A percentile compares a stretch with the other conserved stretches of the same genome.
Conservation (phyloP, 1,139 yeast species). For the Blastobotrys raffinosifermentans region DNA sequence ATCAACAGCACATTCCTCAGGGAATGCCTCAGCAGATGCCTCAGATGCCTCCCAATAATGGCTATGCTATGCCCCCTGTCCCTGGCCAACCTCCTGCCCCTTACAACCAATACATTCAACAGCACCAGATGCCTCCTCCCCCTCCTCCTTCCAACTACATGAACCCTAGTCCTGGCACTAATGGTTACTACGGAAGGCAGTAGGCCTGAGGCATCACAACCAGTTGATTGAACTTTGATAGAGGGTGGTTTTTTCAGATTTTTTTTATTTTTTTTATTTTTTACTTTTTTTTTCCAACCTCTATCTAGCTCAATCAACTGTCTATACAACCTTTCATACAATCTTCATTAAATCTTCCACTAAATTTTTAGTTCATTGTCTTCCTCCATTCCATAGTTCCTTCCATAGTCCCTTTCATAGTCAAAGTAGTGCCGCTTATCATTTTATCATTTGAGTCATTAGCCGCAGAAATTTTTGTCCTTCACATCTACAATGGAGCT, state of each 20-base stretch:
- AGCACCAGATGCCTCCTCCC: conserved; percentile 7
- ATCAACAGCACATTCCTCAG: neutral
- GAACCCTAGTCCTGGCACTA: neutral
- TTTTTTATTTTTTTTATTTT: conserved; percentile 5
- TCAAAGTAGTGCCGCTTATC: neutral
- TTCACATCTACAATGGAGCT: conserved; percentile 15
- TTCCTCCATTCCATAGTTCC: neutral
- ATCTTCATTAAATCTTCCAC: neutral
- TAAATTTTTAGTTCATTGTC: neutral
- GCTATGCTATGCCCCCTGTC: conserved; percentile 16
- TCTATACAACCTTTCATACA: too few relatives aligned
- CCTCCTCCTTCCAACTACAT: conserved; percentile 3
- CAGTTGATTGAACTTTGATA: neutral
- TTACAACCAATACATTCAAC: conserved; percentile 8
- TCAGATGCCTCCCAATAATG: conserved; percentile 3
- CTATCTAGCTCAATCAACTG: too few relatives aligned
- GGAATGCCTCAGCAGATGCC: conserved; percentile 1
- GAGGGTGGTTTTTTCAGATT: conserved; percentile 1
- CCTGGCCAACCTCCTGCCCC: conserved; percentile 20
- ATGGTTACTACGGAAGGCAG: too few relatives aligned
- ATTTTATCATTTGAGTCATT: neutral
- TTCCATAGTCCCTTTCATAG: neutral
- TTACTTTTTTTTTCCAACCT: conserved; percentile 1
- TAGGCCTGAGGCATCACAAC: too few relatives aligned
- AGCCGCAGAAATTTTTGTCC: neutral